Evolutionary conservation across 176 grass and related monocot species (phyloP).

Genomic region (Avena eriantha): DNA sequence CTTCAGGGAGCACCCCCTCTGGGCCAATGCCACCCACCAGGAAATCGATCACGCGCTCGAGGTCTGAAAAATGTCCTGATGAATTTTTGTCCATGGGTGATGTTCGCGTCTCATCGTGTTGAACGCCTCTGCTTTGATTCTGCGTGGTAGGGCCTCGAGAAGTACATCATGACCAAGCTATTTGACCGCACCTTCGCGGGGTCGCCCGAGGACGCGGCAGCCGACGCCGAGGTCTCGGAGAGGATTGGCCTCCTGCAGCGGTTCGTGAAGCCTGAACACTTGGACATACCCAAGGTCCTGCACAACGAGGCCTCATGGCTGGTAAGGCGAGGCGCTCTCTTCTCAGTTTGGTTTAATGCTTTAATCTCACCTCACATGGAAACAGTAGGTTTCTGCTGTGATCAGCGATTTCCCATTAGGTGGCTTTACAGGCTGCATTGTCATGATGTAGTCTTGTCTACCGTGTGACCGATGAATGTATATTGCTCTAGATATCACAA

Average conservation of each 20-base stretch:
- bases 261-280: constrained; percentile 86
- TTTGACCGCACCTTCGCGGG: constrained; percentile 71
- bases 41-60: constrained; percentile 88
- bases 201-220: constrained; percentile 53
- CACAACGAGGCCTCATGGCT: constrained; percentile 86
- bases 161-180: constrained; percentile 91
- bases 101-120: not conserved
- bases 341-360: not conserved
- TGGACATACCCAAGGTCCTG: constrained; percentile 82
- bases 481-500: not conserved
- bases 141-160: constrained; percentile 72
- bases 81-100: not conserved
- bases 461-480: not conserved
- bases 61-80: constrained; percentile 30
- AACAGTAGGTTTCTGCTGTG: not conserved
- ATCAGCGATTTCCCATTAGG: not conserved
- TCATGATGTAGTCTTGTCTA: not conserved
- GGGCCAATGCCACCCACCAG: constrained; percentile 70
- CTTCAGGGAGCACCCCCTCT: constrained; percentile 75
- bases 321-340: constrained; percentile 30
- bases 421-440: not conserved
- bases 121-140: not conserved
- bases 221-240: constrained; percentile 65
- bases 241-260: constrained; percentile 79
- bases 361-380: not conserved